A percentile compares a stretch with the other conserved stretches of the same genome.
Evolutionary conservation across 2,329 filamentous ascomycete genomes (phyloP).

Genomic region (Fusarium burgessii): DNA sequence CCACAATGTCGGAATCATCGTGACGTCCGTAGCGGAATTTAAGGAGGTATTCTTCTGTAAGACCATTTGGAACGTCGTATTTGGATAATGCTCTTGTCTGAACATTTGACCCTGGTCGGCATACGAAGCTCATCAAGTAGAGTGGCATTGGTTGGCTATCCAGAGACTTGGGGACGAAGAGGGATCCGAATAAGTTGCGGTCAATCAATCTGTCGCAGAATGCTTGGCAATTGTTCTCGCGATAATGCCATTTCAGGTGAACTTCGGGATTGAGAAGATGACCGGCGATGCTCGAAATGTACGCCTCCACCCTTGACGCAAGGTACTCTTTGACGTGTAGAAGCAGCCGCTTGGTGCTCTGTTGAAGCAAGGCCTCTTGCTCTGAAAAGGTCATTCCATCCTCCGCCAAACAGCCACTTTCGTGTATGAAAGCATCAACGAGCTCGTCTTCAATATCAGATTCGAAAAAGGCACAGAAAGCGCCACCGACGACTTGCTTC

Average conservation of each 20-base stretch:
- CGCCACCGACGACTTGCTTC: constrained; percentile 55
- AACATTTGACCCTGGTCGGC: constrained; percentile 42
- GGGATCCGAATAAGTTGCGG: constrained; percentile 42
- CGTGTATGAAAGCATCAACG: constrained; percentile 44
- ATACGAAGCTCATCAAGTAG: constrained; percentile 57
- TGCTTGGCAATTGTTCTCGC: constrained; percentile 52
- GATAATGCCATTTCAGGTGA: constrained; percentile 47
- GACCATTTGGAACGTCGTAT: constrained; percentile 52
- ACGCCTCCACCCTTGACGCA: constrained; percentile 40
- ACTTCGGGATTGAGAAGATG: constrained; percentile 45
- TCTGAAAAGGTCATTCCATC: constrained; percentile 23
- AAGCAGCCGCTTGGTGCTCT: constrained; percentile 22
- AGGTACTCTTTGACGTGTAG: constrained; percentile 44
- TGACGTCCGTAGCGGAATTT: constrained; percentile 53
- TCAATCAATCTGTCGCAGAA: constrained; percentile 54
- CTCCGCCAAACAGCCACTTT: constrained; percentile 28
- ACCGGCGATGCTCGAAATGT: constrained; percentile 47
- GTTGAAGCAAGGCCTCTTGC: constrained; percentile 20
- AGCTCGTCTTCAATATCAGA: constrained; percentile 43
- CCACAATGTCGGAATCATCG: constrained; percentile 56
- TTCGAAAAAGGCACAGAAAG: constrained; percentile 49
- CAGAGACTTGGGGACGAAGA: constrained; percentile 39
- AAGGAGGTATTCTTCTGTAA: constrained; percentile 57
- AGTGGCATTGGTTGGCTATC: constrained; percentile 20
- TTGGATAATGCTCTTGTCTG: constrained; percentile 46